phyloP scores from a whole-genome alignment of 768 basidiomycete genomes.

The Amanita fuliginea region DNA sequence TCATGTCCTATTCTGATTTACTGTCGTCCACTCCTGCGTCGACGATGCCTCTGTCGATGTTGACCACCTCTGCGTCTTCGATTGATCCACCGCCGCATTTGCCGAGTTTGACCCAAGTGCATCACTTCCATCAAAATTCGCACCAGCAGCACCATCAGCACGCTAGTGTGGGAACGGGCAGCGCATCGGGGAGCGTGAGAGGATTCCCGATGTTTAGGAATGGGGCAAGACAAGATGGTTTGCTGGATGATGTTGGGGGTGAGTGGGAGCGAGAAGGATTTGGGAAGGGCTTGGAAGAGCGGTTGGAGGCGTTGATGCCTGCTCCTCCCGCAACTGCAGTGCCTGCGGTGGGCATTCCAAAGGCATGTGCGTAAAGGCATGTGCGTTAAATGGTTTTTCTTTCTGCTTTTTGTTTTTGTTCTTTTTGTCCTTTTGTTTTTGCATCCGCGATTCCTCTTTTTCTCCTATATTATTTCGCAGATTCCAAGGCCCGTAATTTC shows the following conservation, averaged over 20 bases:
- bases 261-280: constrained; percentile 86
- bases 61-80: constrained; percentile 51
- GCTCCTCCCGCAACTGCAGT: not conserved
- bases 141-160: not conserved
- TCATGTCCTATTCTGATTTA: constrained; percentile 83
- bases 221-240: constrained; percentile 21
- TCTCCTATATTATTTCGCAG: not conserved
- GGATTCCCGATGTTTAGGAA: constrained; percentile 13
- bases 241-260: constrained; percentile 58
- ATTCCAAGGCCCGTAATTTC: not conserved
- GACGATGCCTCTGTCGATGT: constrained; percentile 57
- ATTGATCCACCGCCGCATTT: constrained; percentile 68
- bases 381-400: not conserved
- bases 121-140: not conserved
- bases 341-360: not conserved
- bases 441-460: not conserved
- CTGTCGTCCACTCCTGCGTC: constrained; percentile 67
- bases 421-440: not conserved
- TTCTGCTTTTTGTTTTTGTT: not conserved
- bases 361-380: not conserved
- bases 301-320: constrained; percentile 38
- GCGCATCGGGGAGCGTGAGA: constrained; percentile 15
- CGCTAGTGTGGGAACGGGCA: constrained; percentile 6
- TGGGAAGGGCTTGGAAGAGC: constrained; percentile 73
- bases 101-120: constrained; percentile 22